These are phyloP conservation scores for Xylaria sp. DNA, from an alignment of 495 filamentous ascomycete species.

Conservation along the genomic window DNA sequence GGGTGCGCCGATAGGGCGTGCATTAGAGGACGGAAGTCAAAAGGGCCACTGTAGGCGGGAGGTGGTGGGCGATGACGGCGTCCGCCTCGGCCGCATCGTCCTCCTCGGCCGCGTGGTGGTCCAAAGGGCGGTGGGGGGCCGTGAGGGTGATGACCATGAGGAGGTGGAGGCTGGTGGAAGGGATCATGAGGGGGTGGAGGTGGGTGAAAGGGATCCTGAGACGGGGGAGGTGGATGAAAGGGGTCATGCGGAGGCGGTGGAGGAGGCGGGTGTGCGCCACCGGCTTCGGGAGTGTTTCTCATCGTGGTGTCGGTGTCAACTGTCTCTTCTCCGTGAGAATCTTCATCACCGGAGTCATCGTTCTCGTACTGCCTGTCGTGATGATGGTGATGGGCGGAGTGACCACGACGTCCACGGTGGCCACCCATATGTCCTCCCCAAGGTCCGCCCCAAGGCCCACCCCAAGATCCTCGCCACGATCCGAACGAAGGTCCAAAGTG, in stretches of 20 bases:
- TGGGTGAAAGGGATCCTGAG: slow-evolving; percentile 26
- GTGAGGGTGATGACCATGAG: slow-evolving; percentile 19
- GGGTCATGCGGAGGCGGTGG: not conserved
- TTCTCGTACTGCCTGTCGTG: slow-evolving; percentile 22
- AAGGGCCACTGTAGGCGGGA: slow-evolving; percentile 34
- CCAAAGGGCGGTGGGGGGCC: slow-evolving; percentile 32
- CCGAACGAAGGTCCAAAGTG: slow-evolving; percentile 21
- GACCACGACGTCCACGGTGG: slow-evolving; percentile 28
- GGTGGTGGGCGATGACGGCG: slow-evolving; percentile 26
- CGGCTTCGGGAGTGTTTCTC: slow-evolving; percentile 33
- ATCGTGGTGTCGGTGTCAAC: slow-evolving; percentile 27
- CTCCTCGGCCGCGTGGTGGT: slow-evolving; percentile 35
- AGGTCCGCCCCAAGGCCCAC: slow-evolving; percentile 28
- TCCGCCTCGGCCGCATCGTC: slow-evolving; percentile 31
- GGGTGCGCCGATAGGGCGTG: slow-evolving; percentile 48
- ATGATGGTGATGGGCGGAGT: slow-evolving; percentile 26
- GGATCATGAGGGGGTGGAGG: no score
- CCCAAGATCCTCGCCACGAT: slow-evolving; percentile 34
- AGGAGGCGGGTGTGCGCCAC: slow-evolving; percentile 24
- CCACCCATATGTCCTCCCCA: slow-evolving; percentile 10
- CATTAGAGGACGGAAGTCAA: slow-evolving; percentile 52
- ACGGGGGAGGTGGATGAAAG: slow-evolving; percentile 26
- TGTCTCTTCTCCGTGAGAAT: slow-evolving; percentile 25
- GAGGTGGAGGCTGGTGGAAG: no score
- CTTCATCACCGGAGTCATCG: slow-evolving; percentile 24